Evolutionary conservation across 148 eudicot species (phyloP).

Genomic region (Euryodendron excelsum): DNA sequence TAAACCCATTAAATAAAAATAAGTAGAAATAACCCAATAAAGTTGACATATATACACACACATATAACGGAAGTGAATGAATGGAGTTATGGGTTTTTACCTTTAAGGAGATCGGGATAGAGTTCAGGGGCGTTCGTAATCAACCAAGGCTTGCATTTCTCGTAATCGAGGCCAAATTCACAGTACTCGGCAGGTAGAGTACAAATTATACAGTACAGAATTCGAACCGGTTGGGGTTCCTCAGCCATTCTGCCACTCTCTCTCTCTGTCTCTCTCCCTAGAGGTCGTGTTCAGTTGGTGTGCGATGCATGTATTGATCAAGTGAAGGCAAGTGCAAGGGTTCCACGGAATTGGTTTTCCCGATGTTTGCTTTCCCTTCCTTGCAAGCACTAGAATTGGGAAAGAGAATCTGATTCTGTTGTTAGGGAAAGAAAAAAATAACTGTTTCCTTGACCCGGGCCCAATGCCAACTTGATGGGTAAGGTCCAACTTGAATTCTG

Average conservation of each 20-base stretch:
- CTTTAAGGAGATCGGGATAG: constrained; percentile 73
- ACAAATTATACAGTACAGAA: constrained; percentile 71
- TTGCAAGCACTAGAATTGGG: too few species aligned
- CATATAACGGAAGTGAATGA: not conserved
- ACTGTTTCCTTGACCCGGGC: too few species aligned
- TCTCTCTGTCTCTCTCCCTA: not conserved
- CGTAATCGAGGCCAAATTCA: constrained; percentile 88
- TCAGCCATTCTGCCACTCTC: constrained; percentile 52
- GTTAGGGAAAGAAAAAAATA: too few species aligned
- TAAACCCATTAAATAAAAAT: constrained; percentile 6
- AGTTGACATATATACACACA: too few species aligned
- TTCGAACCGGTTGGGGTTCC: constrained; percentile 61
- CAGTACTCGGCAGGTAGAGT: constrained; percentile 86
- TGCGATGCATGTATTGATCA: too few species aligned
- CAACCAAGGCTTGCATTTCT: constrained; percentile 90
- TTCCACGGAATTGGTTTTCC: not conserved
- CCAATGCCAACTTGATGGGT: too few species aligned
- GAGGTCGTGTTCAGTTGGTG: too few species aligned
- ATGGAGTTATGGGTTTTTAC: constrained; percentile 17
- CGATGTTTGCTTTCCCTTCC: too few species aligned
- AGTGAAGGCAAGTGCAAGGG: not conserved
- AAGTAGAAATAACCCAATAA: not conserved
- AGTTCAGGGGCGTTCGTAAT: constrained; percentile 67
- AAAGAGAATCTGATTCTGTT: too few species aligned
- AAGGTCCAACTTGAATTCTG: too few species aligned